Base-by-base conservation (phyloP, 1,284 basidiomycete genomes). In the Phellinidium pouzarii region DNA sequence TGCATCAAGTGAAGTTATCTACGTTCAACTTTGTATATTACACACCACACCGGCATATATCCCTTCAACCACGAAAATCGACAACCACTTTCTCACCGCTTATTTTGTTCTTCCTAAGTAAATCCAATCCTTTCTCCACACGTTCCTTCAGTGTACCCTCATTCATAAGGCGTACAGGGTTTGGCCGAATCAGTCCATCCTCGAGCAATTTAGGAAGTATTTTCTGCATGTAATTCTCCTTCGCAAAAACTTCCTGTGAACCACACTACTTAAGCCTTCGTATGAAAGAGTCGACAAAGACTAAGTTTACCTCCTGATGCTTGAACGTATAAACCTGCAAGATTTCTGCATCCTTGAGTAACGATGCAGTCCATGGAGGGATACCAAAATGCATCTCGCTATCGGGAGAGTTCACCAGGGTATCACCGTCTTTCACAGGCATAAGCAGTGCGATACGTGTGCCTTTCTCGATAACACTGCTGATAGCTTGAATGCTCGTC, bases 21-120 rank as follows among this genome's bases (percentile, higher is more conserved):
- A n/a, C n/a, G n/a, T n/a, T n/a, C n/a, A n/a, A n/a, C n/a, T n/a
- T n/a, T n/a, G n/a, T n/a, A n/a, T n/a, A n/a, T n/a, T n/a, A n/a
- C n/a, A n/a, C n/a, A n/a, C n/a, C n/a, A n/a, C n/a, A n/a, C n/a
- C n/a, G n/a, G n/a, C n/a, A n/a, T n/a, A n/a, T n/a, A 3, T 34
- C 14, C 31, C 31, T 17, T 40, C 37, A 40, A 7, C 7, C 37
- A 40, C 14, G 5, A 11, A 5, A 5, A n/a, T 72, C 71, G 1
- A 78, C 65, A 2, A 78, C 61, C 1, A 77, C 65, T 57, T 77
- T 79, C 60, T 76, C 72, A 12, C 76, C 75, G 27, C 72, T 75
- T 40, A 77, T 61, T 59, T 72, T 68, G 57, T 75, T 75, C 36
- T 70, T 68, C 53, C 75, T 67, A 44, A 78, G 54, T 43, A 78